Percentiles rank a stretch among this genome's conserved stretches.
Evolutionary conservation across 805 yeast genomes (phyloP).

Genomic region (Saturnispora sekii): DNA sequence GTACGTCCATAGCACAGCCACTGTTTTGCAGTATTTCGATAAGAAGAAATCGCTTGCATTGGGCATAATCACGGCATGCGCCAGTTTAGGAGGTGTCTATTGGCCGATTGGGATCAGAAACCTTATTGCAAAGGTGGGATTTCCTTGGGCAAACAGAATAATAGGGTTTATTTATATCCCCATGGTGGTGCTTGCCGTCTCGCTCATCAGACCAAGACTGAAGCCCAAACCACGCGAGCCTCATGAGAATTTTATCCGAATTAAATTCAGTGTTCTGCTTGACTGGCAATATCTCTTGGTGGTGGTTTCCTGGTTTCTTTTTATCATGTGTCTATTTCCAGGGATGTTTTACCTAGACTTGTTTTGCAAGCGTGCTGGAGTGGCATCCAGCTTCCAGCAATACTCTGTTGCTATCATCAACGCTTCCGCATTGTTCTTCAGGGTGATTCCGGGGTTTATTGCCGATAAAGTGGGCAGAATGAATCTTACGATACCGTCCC

Average conservation of each 20-base stretch:
- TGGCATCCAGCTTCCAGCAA: conserved; percentile 39
- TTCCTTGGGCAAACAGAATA: conserved; percentile 42
- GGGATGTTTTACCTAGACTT: conserved; percentile 49
- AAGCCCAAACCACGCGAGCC: conserved; percentile 29
- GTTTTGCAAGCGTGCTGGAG: conserved; percentile 42
- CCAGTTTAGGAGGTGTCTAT: conserved; percentile 42
- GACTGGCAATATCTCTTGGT: conserved; percentile 31
- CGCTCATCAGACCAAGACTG: conserved; percentile 23
- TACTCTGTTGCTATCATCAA: conserved; percentile 32
- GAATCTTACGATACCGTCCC: conserved; percentile 27
- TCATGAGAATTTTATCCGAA: conserved; percentile 24
- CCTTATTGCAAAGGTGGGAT: conserved; percentile 30
- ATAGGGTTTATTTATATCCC: conserved; percentile 33
- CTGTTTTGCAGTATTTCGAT: conserved; percentile 59
- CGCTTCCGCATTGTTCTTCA: conserved; percentile 39
- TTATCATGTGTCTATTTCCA: conserved; percentile 27
- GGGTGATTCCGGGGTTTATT: conserved; percentile 42
- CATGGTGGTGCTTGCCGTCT: conserved; percentile 17
- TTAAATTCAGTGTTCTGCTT: conserved; percentile 30
- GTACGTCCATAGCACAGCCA: conserved; percentile 47
- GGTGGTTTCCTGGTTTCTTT: conserved; percentile 30
- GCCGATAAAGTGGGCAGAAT: conserved; percentile 38
- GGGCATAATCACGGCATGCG: conserved; percentile 38
- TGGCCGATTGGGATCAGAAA: conserved; percentile 40
- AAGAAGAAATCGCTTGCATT: conserved; percentile 45